Evolutionary conservation across 129 eudicot genomes (phyloP), one percentile per base, ranked within the genome.

Genomic region (Centella asiatica): DNA sequence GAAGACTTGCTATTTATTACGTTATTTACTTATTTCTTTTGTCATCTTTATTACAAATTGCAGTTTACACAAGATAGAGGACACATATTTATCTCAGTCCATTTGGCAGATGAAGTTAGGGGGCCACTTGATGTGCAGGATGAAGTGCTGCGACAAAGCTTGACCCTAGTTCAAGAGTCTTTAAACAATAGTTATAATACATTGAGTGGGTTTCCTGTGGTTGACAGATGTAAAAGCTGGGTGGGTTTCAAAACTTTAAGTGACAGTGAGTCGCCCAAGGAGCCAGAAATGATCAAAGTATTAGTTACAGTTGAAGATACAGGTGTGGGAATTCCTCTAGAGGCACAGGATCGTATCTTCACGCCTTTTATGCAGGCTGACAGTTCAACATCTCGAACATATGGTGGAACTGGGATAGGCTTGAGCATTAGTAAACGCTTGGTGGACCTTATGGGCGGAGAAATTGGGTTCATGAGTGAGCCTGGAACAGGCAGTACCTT

Each of bases 321-420:
- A 1, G 99, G 99, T n/a, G 85, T 69, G 3, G 99, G 99, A 22
- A 87, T 92, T 47, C 96, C 90, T 51, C 44, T 17, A 29, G 77
- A 92, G 14, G 95, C 95, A 57, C 95, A 92, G 62, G 62, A 10
- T 40, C 82, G 92, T 27, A 80, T 92, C 27, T 92, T 92, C 63
- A 84, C 61, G 65, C 99, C 99, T 4, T 92, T 92, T 72, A 87
- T 87, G 96, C 99, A 92, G 78, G 99, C 92, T 1, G 99, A 82
- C 70, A 82, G 90, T 67, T 87, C 96, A 4, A 87, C 89, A 2
- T 84, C 96, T 15, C 78, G 99, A 31, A 88, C 75, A 24, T 80
- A 92, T 60, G 99, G 99, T 62, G 99, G 99, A 12, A 92, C 99
- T 0, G 99, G 99, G 42, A 87, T 92, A 26, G 99, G 99, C 12